Base-by-base conservation (phyloP, 2,329 filamentous ascomycete genomes). In the Escovopsis sp. region DNA sequence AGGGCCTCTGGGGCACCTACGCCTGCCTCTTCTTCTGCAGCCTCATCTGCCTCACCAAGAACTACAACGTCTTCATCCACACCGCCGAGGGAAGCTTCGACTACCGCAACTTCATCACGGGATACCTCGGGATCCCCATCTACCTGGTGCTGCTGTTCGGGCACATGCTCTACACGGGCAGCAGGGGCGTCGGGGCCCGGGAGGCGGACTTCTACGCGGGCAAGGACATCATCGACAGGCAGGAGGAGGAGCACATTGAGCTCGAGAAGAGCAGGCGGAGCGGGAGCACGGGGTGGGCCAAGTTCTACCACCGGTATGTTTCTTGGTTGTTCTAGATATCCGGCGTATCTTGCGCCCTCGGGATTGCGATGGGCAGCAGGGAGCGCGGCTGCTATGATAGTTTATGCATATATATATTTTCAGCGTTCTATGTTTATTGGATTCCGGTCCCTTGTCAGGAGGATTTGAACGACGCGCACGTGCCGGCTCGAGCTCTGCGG, bases 31-130 rank as follows among this genome's bases (percentile, higher is more conserved):
- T 68, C 53, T 79, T 86, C 62, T 86, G 81, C 62, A 68, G 71
- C 53, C 56, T 91, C 30, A 82, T 91, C 46, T 74, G 81, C 2
- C 56, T 93, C 40, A 89, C 84, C 54, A 93, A 91, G 72, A 88
- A 86, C 68, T 91, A 77, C 61, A 69, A 74, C 43, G 79, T 81
- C 45, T 91, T 91, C 59, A 67, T 75, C 47, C 57, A 51, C 53
- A 64, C 50, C 66, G 69, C 58, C 43, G 68, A 68, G 41, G 8
- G 31, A 9, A 65, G 66, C 39, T 84, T 84, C 49, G 74, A 82
- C 58, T 82, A 82, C 67, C 78, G 81, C 66, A 79, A 73, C 52
- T 87, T 88, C 61, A 74, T 88, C 58, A 85, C 80, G 0, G 80
- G 79, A 24, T 87, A 87, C 58, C 64, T 82, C 7, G 83, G 82